Evolutionary conservation across 768 basidiomycete species (phyloP).

Genomic region (Mycena leptocephala): DNA sequence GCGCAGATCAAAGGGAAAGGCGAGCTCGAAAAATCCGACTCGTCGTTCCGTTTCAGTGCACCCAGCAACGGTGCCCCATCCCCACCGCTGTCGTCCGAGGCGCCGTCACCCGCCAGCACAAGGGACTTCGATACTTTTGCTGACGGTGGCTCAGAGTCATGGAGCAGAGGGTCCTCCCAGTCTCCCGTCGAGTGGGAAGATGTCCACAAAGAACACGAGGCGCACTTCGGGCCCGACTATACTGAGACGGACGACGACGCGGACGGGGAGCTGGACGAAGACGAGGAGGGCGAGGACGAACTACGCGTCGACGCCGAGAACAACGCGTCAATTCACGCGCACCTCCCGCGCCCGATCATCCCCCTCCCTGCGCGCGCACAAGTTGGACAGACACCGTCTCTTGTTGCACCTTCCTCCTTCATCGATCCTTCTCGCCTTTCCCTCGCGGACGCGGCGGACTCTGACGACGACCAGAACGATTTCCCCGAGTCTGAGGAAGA

Average conservation of each 20-base stretch:
- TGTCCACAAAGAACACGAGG: too few species aligned
- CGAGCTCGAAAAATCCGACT: too few species aligned
- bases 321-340: not conserved
- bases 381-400: not conserved
- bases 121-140: not conserved
- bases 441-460: not conserved
- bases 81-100: not conserved
- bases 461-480: not conserved
- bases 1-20: not conserved
- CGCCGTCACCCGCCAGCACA: not conserved
- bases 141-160: not conserved
- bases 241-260: too few species aligned
- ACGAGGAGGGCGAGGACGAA: too few species aligned
- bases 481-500: not conserved
- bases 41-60: too few species aligned
- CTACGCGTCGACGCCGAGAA: too few species aligned
- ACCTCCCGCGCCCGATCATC: not conserved
- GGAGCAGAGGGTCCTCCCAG: not conserved
- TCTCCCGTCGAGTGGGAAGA: not conserved
- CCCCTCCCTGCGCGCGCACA: not conserved
- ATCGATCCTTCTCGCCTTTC: not conserved
- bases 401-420: not conserved
- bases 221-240: too few species aligned
- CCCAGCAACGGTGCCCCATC: not conserved
- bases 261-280: too few species aligned